These are phyloP conservation scores for Claviceps pusilla DNA, from an alignment of 2,329 filamentous ascomycete species.

Conservation along the genomic window DNA sequence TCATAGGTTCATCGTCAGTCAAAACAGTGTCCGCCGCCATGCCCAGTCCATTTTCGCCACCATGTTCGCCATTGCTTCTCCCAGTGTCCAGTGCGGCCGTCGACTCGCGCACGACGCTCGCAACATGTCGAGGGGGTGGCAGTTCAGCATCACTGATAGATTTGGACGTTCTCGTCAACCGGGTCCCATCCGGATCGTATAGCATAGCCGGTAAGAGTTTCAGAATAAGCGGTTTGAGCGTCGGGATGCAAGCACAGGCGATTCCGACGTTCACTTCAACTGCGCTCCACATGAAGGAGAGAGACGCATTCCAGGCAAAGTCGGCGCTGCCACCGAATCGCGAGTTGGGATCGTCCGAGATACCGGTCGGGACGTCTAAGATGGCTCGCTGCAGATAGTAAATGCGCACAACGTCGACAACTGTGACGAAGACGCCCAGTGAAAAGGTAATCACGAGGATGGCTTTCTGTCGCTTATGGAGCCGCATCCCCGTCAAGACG, in stretches of 20 bases:
- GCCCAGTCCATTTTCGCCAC: not conserved
- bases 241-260: conserved; percentile 83
- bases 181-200: conserved; percentile 33
- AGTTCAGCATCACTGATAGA: conserved; percentile 17
- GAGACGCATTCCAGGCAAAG: conserved; percentile 60
- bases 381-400: conserved; percentile 73
- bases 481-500: conserved; percentile 69
- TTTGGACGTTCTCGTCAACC: conserved; percentile 12
- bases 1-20: conserved; percentile 17
- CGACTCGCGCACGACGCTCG: not conserved
- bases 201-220: conserved; percentile 43
- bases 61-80: not conserved
- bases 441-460: conserved; percentile 78
- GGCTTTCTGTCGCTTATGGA: conserved; percentile 74
- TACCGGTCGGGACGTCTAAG: conserved; percentile 22
- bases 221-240: conserved; percentile 70
- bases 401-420: conserved; percentile 79
- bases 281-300: conserved; percentile 86
- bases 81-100: not conserved
- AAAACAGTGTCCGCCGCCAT: not conserved
- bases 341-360: conserved; percentile 22
- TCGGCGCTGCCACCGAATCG: conserved; percentile 37
- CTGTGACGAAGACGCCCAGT: conserved; percentile 72
- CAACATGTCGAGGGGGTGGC: conserved; percentile 10
- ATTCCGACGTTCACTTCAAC: conserved; percentile 86